Base-by-base conservation (phyloP, 495 filamentous ascomycete species). In the Thermochaetoides thermophila region DNA sequence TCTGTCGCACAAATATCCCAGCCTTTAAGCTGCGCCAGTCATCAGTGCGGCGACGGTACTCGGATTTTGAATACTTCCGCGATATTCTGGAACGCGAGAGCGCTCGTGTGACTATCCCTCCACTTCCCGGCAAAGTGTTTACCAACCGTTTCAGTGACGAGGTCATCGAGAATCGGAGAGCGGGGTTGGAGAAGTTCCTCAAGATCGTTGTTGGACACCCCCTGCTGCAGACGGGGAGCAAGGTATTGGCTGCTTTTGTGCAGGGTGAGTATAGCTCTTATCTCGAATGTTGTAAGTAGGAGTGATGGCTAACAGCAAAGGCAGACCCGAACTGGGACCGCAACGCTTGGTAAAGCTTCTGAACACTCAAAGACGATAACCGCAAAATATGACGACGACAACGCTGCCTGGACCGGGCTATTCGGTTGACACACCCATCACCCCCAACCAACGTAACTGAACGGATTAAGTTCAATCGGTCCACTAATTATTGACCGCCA, bases 181-280 rank as follows among this genome's bases (percentile, higher is more conserved):
- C 85, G 45, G 89, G 89, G 7, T 63, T 97, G 37, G 86, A 97
- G 64, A 73, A 87, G 46, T 97, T 97, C 52, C 56, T 97, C 50
- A 84, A 92, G 73, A 96, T 97, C 44, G 89, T 97, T 3, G 89
- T 93, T 0, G 86, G 89, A 0, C 89, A 97, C 59, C 89, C 89
- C 35, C 64, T 97, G 40, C 59, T 97, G 61, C 89, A 97, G 73
- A 96, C 91, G 20, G 91, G 91, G 32, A 93, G 84, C 52, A 94
- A 95, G 59, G 89, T 96, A 37, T 55, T 97, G 44, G 86, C 83
- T 13, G 80, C 80, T 32, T 97, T 93, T 60, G 87, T 97, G 50
- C 89, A 97, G 55, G 86, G 86, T 91, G 44, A 52, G 79, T 70
- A 40, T 30, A 24, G 21, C 21, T 24, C 21, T n/a, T n/a, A n/a